Evolutionary conservation across 306 rosid genomes (phyloP).

Genomic region (Oxytropis ochrocephala): DNA sequence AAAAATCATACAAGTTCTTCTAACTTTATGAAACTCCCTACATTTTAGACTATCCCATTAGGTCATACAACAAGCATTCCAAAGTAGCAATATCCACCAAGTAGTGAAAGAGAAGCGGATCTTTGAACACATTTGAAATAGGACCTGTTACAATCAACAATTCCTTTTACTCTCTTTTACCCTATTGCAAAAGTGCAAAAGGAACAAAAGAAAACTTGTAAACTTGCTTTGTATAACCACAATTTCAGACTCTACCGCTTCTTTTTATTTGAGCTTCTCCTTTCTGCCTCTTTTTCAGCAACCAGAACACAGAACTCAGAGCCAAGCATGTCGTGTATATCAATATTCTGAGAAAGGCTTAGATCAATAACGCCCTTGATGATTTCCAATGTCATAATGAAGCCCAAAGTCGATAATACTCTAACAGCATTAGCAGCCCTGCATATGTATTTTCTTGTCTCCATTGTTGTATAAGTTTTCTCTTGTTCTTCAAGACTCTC

Average conservation of each 20-base stretch:
- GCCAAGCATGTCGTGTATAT: conserved; percentile 76
- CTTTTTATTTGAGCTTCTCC: conserved; percentile 57
- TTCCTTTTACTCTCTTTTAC: background rate
- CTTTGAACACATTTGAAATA: background rate
- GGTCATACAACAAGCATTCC: background rate
- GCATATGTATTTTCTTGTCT: conserved; percentile 68
- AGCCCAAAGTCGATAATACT: conserved; percentile 55
- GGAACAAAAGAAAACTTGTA: background rate
- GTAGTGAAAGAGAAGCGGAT: background rate
- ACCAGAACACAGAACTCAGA: conserved; percentile 72
- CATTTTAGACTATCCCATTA: background rate
- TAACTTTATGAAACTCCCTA: background rate
- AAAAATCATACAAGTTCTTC: background rate
- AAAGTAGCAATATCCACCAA: background rate
- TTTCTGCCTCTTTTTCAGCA: conserved; percentile 74
- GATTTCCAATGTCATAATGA: conserved; percentile 52
- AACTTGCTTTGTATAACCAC: background rate
- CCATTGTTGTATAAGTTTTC: conserved; percentile 34
- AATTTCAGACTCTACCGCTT: conserved; percentile 32
- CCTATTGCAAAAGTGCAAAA: background rate
- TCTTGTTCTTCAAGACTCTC: conserved; percentile 50
- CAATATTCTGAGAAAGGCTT: conserved; percentile 53
- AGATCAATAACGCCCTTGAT: conserved; percentile 50
- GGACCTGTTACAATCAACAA: background rate
- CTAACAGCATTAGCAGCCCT: conserved; percentile 79